Evolutionary conservation across 495 filamentous ascomycete genomes (phyloP).

Genomic region (Aspergillus asperescens): DNA sequence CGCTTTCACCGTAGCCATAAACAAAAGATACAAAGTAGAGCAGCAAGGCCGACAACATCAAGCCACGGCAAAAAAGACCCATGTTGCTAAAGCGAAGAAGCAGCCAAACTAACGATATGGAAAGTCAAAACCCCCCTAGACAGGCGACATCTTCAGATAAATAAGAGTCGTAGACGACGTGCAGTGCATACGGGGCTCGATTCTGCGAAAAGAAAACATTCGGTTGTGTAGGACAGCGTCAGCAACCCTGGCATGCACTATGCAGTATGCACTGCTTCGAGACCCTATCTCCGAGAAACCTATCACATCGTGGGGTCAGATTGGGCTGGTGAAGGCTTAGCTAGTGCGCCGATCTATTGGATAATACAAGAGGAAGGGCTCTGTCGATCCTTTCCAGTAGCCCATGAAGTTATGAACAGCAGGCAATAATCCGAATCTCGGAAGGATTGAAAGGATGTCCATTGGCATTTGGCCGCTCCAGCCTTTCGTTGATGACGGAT

Average conservation of each 20-base stretch:
- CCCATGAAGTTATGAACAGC: no score
- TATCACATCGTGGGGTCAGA: background rate
- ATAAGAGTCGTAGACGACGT: background rate
- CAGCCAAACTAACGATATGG: background rate
- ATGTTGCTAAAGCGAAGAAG: background rate
- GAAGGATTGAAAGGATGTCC: background rate
- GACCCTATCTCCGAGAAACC: background rate
- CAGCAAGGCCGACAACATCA: conserved; percentile 5
- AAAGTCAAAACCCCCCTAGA: background rate
- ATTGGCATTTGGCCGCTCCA: no score
- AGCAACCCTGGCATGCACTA: background rate
- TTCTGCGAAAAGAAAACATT: background rate
- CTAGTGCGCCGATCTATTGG: background rate
- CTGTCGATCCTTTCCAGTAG: background rate
- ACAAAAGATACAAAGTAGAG: conserved; percentile 7
- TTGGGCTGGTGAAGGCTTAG: background rate
- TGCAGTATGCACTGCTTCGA: no score
- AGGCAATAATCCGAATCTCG: no score
- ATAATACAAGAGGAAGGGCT: background rate
- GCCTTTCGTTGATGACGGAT: background rate
- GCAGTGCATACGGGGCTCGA: background rate
- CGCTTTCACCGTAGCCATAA: background rate
- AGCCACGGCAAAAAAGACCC: background rate
- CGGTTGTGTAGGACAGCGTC: background rate
- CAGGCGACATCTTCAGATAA: background rate